phyloP scores from a whole-genome alignment of 2,329 filamentous ascomycete genomes.

The Phaeosphaeriaceae sp. region DNA sequence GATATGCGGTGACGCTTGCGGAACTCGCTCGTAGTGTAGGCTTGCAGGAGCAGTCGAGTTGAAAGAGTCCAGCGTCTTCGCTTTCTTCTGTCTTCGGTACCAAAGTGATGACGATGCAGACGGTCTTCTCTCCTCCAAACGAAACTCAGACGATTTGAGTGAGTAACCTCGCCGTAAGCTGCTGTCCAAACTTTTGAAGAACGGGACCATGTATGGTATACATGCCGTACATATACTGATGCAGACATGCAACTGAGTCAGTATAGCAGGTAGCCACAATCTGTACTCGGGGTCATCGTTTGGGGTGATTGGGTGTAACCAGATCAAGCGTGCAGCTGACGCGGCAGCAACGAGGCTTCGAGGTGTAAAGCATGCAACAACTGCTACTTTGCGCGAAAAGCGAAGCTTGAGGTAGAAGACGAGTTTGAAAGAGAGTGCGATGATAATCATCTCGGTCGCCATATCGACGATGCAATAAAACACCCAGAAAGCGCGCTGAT shows the following conservation, averaged over 20 bases:
- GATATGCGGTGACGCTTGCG: conserved; percentile 30
- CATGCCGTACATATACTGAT: conserved; percentile 41
- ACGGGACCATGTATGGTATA: conserved; percentile 43
- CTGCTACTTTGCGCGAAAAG: conserved; percentile 30
- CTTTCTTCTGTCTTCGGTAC: conserved; percentile 20
- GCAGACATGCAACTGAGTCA: conserved; percentile 37
- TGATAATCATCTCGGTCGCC: conserved; percentile 37
- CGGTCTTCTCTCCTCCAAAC: conserved; percentile 10
- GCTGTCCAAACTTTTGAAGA: conserved; percentile 30
- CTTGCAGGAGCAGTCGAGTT: conserved; percentile 15
- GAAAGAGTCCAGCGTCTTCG: conserved; percentile 12
- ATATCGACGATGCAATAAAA: conserved; percentile 43
- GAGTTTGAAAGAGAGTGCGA: conserved; percentile 40
- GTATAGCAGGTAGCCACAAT: conserved; percentile 38
- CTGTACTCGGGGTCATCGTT: conserved; percentile 31
- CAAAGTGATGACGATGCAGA: conserved; percentile 15
- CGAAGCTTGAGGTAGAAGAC: conserved; percentile 36
- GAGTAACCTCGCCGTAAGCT: conserved; percentile 22
- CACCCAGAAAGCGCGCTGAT: conserved; percentile 43
- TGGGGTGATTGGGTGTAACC: conserved; percentile 38
- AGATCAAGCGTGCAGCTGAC: conserved; percentile 37
- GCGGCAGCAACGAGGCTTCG: conserved; percentile 35
- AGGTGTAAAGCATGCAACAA: conserved; percentile 43
- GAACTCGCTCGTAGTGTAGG: conserved; percentile 19
- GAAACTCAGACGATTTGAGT: conserved; percentile 14